phyloP scores from a whole-genome alignment of 2,329 filamentous ascomycete genomes.

The Hysterium pulicare region DNA sequence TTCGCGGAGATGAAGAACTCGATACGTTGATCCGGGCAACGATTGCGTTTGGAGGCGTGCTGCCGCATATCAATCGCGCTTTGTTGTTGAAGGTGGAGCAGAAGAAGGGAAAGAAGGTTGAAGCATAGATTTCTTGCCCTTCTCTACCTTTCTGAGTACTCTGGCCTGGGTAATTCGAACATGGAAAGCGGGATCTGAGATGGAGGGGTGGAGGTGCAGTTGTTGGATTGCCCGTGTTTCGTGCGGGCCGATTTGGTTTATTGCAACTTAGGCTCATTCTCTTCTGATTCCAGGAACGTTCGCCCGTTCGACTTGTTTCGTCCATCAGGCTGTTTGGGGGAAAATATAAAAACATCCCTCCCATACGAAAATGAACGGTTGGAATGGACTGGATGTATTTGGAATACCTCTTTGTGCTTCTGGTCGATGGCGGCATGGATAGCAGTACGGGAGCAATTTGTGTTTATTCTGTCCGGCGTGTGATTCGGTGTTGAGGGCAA shows the following conservation, averaged over 20 bases:
- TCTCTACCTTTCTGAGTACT: no score
- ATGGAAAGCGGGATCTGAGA: no score
- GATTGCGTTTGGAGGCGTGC: constrained; percentile 95
- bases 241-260: background rate
- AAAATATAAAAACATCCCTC: no score
- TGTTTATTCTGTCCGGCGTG: no score
- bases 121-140: constrained; percentile 22
- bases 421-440: no score
- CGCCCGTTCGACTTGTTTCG: constrained; percentile 1
- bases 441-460: no score
- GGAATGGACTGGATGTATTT: no score
- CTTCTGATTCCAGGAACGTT: background rate
- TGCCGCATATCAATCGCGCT: constrained; percentile 98
- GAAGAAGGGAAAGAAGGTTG: constrained; percentile 79
- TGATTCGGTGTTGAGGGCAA: no score
- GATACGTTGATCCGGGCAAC: constrained; percentile 96
- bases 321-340: background rate
- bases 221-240: no score
- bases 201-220: background rate
- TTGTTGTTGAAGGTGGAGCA: constrained; percentile 93
- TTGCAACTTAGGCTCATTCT: constrained; percentile 1
- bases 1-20: constrained; percentile 96
- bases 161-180: no score
- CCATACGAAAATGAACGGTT: no score
- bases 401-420: no score